These are phyloP conservation scores for Debaryomyces castellii DNA, from an alignment of 805 yeast species.

Conservation along the genomic window DNA sequence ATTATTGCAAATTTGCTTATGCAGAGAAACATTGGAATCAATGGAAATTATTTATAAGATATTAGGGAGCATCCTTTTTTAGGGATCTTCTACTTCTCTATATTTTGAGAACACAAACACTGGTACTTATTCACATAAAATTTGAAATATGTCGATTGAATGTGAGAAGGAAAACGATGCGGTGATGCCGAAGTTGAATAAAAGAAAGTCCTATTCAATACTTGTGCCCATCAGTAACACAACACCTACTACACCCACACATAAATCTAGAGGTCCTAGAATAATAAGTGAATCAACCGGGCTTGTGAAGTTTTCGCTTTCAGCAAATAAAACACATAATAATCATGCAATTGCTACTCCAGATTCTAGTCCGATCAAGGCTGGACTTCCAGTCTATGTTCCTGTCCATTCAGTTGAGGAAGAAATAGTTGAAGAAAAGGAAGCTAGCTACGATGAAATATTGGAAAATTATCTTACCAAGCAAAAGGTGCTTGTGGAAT, in stretches of 20 bases:
- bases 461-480: constrained; percentile 43
- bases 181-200: constrained; percentile 8
- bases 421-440: constrained; percentile 4
- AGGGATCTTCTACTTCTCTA: not conserved
- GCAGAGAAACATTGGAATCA: not conserved
- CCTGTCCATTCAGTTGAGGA: constrained; percentile 22
- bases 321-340: constrained; percentile 7
- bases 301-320: constrained; percentile 42
- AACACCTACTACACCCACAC: constrained; percentile 1
- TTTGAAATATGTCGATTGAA: not conserved
- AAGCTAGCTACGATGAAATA: constrained; percentile 9
- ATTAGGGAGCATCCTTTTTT: not conserved
- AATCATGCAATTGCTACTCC: not conserved
- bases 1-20: constrained; percentile 1
- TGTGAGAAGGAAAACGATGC: constrained; percentile 5
- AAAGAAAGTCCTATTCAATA: constrained; percentile 15
- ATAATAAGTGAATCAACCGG: constrained; percentile 53
- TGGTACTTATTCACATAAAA: no score
- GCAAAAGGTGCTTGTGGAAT: constrained; percentile 51
- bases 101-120: not conserved
- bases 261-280: constrained; percentile 17
- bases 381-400: constrained; percentile 34
- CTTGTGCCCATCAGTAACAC: constrained; percentile 8
- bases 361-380: constrained; percentile 7
- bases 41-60: not conserved